Evolutionary conservation across 345 rosid genomes (phyloP), one percentile per base, ranked within the genome.

Genomic region (Populus simonii): DNA sequence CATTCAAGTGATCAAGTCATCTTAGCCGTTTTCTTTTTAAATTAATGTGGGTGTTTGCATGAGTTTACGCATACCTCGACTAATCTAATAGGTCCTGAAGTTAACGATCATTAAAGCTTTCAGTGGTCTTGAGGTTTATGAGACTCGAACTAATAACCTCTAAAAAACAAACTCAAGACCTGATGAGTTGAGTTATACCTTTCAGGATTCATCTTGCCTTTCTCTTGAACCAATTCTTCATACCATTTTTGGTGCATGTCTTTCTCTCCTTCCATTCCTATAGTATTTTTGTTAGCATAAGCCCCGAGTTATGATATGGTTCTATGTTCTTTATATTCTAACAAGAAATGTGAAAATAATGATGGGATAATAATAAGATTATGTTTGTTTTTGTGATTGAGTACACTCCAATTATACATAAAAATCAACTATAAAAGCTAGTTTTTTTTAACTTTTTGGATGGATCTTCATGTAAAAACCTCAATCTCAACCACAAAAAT

Each of bases 101-200:
- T 33, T 33, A 33, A 33, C 0, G 0, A 3, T 0, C 2, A 33
- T 33, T 2, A 0, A 33, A 33, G 3, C 0, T 33, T 33, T 0
- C 4, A 31, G 3, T 31, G 3, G 1, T 0, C 3, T 2, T 31
- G 33, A 31, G 2, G 0, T 31, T 31, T 31, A 0, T 31, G 0
- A 0, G 0, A 31, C 0, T 31, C 3, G 0, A 33, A 33, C 5
- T 4, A 0, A 0, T 33, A 0, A 33, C 0, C 0, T 4, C 0
- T 33, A 0, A 0, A 33, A 33, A 4, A 0, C 6, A 33, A 33
- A 33, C 0, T 0, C 0, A 33, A 0, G 0, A 2, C 5, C 0
- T 33, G 3, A 33, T 4, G 0, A 33, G 6, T 33, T 33, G 3
- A 33, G 5, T 4, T 33, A 33, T 0, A 0, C 0, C 0, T 31